Conservation (phyloP, 148 eudicot species). For the Euryodendron excelsum region DNA sequence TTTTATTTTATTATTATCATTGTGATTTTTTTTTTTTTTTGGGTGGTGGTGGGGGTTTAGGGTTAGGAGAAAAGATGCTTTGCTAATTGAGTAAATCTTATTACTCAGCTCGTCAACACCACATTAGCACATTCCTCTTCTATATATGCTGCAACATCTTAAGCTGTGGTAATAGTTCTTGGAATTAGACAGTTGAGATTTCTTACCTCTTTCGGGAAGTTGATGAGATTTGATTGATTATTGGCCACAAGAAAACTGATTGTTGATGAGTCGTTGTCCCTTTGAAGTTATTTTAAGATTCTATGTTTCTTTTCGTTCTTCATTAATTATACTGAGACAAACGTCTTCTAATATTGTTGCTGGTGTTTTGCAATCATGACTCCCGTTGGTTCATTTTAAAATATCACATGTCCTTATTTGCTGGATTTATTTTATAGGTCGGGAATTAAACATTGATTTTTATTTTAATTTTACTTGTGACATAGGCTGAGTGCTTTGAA, state of each 20-base stretch:
- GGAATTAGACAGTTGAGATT: neutral
- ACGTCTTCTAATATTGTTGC: neutral
- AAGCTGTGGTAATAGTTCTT: neutral
- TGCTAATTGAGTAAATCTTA: neutral
- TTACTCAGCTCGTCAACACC: neutral
- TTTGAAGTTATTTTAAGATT: neutral
- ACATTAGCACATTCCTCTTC: neutral
- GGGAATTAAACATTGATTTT: neutral
- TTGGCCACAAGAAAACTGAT: neutral
- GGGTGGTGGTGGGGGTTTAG: too few species aligned
- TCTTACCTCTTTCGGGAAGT: neutral
- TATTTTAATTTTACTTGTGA: neutral
- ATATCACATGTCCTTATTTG: neutral
- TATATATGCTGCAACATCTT: neutral
- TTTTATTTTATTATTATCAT: neutral
- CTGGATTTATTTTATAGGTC: neutral
- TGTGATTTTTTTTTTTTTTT: too few species aligned
- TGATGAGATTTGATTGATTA: neutral
- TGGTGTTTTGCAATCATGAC: neutral
- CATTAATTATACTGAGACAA: neutral
- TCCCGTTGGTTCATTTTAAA: neutral
- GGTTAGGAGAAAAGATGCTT: neutral
- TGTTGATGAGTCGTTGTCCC: neutral
- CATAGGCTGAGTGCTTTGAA: neutral
- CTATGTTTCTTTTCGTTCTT: neutral